Evolutionary conservation across 140 eudicot species (phyloP).

Genomic region (Senecio squalidus): DNA sequence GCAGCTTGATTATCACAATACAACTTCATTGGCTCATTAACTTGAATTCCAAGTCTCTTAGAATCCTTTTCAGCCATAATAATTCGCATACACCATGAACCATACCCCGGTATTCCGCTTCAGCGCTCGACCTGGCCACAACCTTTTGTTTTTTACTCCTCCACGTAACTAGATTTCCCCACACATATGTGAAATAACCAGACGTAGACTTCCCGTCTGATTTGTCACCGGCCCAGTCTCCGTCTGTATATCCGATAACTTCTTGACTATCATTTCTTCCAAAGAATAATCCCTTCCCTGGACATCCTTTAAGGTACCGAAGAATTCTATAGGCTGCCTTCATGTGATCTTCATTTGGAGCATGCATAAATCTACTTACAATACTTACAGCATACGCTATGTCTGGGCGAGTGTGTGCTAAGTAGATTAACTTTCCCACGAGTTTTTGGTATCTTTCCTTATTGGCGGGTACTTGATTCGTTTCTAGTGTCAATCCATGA

Average conservation of each 20-base stretch:
- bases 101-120: background rate
- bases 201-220: background rate
- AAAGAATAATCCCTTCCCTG: background rate
- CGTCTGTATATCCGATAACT: background rate
- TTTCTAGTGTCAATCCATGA: background rate
- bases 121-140: background rate
- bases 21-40: background rate
- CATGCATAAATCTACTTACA: constrained; percentile 1
- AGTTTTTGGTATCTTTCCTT: constrained; percentile 1
- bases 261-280: background rate
- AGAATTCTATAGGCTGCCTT: background rate
- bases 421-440: background rate
- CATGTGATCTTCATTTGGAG: constrained; percentile 5
- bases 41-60: background rate
- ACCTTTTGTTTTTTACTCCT: constrained; percentile 4
- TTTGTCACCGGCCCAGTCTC: background rate
- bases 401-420: too few species aligned
- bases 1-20: constrained; percentile 6
- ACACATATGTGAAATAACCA: too few species aligned
- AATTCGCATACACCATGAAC: constrained; percentile 1
- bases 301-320: background rate
- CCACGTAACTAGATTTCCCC: too few species aligned
- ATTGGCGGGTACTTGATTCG: background rate
- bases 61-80: background rate
- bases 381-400: too few species aligned